Conservation (phyloP, 2,329 filamentous ascomycete species). For the Penicillium sp. region DNA sequence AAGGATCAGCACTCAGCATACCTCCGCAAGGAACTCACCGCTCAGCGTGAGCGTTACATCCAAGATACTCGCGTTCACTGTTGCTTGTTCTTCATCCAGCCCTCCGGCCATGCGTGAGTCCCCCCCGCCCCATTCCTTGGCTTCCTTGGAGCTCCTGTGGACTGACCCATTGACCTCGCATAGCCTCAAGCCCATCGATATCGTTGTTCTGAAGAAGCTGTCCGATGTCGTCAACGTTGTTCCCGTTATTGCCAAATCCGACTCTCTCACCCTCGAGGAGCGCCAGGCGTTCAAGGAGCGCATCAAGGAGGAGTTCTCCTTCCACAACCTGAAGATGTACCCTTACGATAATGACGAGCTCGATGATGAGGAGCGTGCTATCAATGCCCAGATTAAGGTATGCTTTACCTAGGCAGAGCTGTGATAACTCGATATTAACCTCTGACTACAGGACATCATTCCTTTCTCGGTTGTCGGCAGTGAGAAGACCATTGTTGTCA, state of each 20-base stretch:
- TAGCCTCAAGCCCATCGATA: constrained; percentile 93
- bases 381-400: constrained; percentile 97
- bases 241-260: constrained; percentile 96
- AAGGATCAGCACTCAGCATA: constrained; percentile 99
- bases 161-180: constrained; percentile 1
- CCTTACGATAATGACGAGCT: constrained; percentile 99
- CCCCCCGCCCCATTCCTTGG: background rate
- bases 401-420: background rate
- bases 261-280: constrained; percentile 94
- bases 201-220: constrained; percentile 98
- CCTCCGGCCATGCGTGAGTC: constrained; percentile 79
- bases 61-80: constrained; percentile 99
- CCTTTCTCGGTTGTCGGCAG: constrained; percentile 98
- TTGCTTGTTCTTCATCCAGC: constrained; percentile 99
- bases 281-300: constrained; percentile 94
- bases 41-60: constrained; percentile 98
- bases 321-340: constrained; percentile 99
- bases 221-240: constrained; percentile 99
- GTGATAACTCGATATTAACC: constrained; percentile 37
- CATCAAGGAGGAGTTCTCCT: constrained; percentile 99
- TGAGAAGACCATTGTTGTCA: constrained; percentile 96
- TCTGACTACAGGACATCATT: constrained; percentile 69
- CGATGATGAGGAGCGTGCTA: constrained; percentile 88
- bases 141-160: background rate
- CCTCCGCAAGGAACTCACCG: constrained; percentile 97